Conservation (phyloP, 805 yeast genomes). For the Phaffomyces antillensis region DNA sequence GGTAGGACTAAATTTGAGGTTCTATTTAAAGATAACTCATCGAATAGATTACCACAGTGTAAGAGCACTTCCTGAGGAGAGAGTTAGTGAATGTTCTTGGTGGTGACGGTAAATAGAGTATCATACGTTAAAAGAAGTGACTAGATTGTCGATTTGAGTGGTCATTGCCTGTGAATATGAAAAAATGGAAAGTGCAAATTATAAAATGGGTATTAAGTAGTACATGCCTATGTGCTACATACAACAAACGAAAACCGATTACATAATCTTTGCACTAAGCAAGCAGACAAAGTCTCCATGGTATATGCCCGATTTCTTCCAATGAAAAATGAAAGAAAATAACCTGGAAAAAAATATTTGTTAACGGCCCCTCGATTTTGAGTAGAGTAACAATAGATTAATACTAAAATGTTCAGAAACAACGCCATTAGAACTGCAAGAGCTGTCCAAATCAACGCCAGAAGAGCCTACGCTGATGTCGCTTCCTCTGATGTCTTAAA, state of each 20-base stretch:
- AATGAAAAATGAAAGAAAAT: slow-evolving; percentile 6
- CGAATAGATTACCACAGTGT: slow-evolving; percentile 18
- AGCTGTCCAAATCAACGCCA: slow-evolving; percentile 44
- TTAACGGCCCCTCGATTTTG: slow-evolving; percentile 2
- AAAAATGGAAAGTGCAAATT: not conserved
- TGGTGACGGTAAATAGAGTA: not conserved
- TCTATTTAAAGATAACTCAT: slow-evolving; percentile 17
- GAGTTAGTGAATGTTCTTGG: too few relatives aligned
- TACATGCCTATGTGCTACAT: not conserved
- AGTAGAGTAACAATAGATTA: not conserved
- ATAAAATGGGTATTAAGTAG: not conserved
- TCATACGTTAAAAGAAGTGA: slow-evolving; percentile 11
- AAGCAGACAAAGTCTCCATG: not conserved
- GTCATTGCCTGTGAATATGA: slow-evolving; percentile 3
- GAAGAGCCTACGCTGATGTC: slow-evolving; percentile 90
- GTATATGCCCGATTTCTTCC: slow-evolving; percentile 3
- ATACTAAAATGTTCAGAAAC: slow-evolving; percentile 22
- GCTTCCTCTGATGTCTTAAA: slow-evolving; percentile 65
- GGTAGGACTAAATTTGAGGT: slow-evolving; percentile 19
- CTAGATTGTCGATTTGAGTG: slow-evolving; percentile 13
- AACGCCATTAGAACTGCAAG: slow-evolving; percentile 24
- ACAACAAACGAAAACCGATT: too few relatives aligned
- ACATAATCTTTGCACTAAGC: not conserved
- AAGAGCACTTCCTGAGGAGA: slow-evolving; percentile 18
- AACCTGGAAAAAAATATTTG: slow-evolving; percentile 1